These are phyloP conservation scores for Eucalyptus sideroxylon DNA, from an alignment of 345 rosid genomes.

Conservation along the genomic window DNA sequence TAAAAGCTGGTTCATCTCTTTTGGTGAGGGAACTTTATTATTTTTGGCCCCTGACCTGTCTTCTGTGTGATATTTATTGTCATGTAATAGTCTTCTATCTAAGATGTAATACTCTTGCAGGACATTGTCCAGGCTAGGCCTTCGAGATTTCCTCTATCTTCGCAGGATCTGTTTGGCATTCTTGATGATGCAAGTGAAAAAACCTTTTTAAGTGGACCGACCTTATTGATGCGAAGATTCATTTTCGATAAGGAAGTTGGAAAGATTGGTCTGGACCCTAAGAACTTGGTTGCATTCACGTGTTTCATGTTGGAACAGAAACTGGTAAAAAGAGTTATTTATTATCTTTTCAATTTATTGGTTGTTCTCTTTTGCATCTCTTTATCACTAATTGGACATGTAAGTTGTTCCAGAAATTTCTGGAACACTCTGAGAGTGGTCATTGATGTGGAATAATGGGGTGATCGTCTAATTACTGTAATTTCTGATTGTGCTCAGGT, in stretches of 20 bases:
- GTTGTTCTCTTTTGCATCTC: background rate
- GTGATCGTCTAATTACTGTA: background rate
- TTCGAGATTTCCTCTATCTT: constrained; percentile 61
- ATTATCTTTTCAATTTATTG: background rate
- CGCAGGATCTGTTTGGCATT: constrained; percentile 61
- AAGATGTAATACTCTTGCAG: constrained; percentile 22
- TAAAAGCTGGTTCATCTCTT: constrained; percentile 77
- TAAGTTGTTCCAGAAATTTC: background rate
- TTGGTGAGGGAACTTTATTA: constrained; percentile 38
- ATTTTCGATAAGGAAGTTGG: constrained; percentile 84
- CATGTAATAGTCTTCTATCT: background rate
- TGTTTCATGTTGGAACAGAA: constrained; percentile 86
- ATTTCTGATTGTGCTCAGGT: constrained; percentile 26
- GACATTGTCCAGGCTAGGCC: constrained; percentile 70
- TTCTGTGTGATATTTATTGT: background rate
- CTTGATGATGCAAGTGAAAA: constrained; percentile 98
- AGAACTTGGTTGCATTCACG: constrained; percentile 72
- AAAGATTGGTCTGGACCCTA: constrained; percentile 71
- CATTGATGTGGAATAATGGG: background rate
- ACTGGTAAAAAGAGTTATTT: constrained; percentile 34
- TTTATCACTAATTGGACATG: background rate
- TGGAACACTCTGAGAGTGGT: background rate
- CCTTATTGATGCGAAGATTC: constrained; percentile 71
- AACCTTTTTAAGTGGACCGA: constrained; percentile 63
- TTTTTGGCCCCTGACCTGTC: background rate